A percentile compares a stretch with the other conserved stretches of the same genome.
Conservation (phyloP, 768 basidiomycete species). For the Mycena capillaripes region DNA sequence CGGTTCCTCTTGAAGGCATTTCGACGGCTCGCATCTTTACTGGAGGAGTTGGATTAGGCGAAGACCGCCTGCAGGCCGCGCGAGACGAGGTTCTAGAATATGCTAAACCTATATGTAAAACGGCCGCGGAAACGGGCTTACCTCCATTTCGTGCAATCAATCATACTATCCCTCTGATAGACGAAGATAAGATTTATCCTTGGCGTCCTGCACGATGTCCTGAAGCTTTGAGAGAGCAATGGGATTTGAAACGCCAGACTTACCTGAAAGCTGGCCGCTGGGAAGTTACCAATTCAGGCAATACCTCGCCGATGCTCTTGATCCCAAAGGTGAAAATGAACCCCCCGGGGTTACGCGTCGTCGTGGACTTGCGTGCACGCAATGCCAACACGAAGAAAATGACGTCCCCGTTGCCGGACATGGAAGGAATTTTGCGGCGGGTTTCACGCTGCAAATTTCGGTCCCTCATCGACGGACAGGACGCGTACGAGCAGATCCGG, state of each 20-base stretch:
- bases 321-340: background rate
- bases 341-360: background rate
- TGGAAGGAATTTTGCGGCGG: too few species aligned
- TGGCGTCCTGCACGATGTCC: slow-evolving; percentile 43
- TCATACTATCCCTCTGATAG: slow-evolving; percentile 42
- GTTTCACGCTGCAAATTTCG: too few species aligned
- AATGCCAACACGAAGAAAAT: too few species aligned
- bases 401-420: too few species aligned
- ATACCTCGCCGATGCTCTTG: background rate
- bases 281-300: background rate
- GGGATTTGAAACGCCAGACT: background rate
- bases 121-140: slow-evolving; percentile 36
- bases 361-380: background rate
- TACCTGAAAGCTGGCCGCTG: background rate
- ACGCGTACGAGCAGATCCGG: too few species aligned
- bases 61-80: background rate
- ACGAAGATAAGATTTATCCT: slow-evolving; percentile 37
- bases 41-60: background rate
- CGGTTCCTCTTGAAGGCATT: background rate
- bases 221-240: slow-evolving; percentile 18
- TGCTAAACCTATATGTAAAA: too few species aligned
- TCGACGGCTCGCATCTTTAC: background rate
- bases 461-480: too few species aligned
- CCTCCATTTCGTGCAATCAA: slow-evolving; percentile 44
- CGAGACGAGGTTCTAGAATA: slow-evolving; percentile 7